Base-by-base conservation (phyloP, 23 red algal genomes). In the Chondrus crispus region DNA sequence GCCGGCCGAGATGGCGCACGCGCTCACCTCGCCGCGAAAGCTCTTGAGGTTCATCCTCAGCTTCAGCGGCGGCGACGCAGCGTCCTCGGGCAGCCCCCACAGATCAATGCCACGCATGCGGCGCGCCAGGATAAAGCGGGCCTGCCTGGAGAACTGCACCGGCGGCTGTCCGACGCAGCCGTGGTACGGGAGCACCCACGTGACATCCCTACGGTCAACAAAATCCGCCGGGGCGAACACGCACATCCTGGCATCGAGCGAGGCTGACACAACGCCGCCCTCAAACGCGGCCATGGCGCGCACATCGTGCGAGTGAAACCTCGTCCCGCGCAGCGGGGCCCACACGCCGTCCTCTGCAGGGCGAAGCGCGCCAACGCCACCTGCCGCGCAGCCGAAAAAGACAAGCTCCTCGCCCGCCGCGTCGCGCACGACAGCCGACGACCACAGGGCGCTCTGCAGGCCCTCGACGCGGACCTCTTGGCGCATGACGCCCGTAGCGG, bases 241-340 rank as follows among this genome's bases (percentile, higher is more conserved):
- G 37, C 62, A 36, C 13, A 90, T 39, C 43, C 68, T 63, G 40
- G 69, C 69, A 90, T 90, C 87, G 37, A 81, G 28, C 39, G 87
- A 90, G 26, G 71, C 53, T 12, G 87, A 79, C 32, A 79, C 74
- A 68, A 80, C 36, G 36, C 16, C 26, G 47, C 87, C 87, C 11
- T 90, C 57, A 64, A 90, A 72, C 13, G 37, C 45, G 2, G 51
- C 49, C 47, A 90, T 81, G 20, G 51, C 68, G 6, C 72, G 28
- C 14, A 90, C 87, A 75, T 90, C 47, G 46, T 90, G 71, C 18
- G n/a, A 55, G 57, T 90, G 87, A 19, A 90, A 22, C 28, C 72
- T 69, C 19, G 22, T 29, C 9, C 33, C 87, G 11, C 87, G 36
- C 10, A 72, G 64, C 18, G 45, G 48, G 22, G 72, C 69, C 87